phyloP scores from a whole-genome alignment of 2,329 filamentous ascomycete species.

The Orbilia brochopaga region DNA sequence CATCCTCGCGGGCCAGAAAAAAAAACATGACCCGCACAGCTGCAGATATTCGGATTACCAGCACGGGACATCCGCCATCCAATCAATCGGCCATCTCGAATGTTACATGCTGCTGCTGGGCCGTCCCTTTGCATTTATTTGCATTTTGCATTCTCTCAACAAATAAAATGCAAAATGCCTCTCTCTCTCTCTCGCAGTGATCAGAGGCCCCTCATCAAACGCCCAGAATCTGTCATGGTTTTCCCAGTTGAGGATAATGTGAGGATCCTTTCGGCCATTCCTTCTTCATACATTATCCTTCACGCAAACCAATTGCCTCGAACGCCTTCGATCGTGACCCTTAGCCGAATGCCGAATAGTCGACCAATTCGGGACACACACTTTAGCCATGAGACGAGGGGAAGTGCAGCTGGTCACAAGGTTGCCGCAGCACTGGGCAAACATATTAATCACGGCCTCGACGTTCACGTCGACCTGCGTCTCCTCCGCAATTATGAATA shows the following conservation, averaged over 20 bases:
- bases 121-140: slow-evolving; percentile 6
- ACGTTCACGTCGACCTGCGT: slow-evolving; percentile 11
- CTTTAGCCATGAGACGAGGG: slow-evolving; percentile 51
- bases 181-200: slow-evolving; percentile 20
- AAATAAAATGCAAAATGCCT: slow-evolving; percentile 36
- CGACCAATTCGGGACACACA: slow-evolving; percentile 15
- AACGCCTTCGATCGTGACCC: slow-evolving; percentile 44
- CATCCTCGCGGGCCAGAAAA: background rate
- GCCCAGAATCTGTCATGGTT: slow-evolving; percentile 37
- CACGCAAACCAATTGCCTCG: slow-evolving; percentile 16
- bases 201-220: slow-evolving; percentile 9
- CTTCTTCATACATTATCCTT: slow-evolving; percentile 12
- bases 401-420: slow-evolving; percentile 48
- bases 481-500: slow-evolving; percentile 25
- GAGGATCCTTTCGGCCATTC: slow-evolving; percentile 17
- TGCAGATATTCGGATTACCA: background rate
- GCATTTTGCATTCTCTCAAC: slow-evolving; percentile 5
- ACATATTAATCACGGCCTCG: slow-evolving; percentile 1
- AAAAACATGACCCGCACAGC: background rate
- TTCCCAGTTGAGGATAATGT: slow-evolving; percentile 50
- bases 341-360: slow-evolving; percentile 46
- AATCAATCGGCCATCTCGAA: slow-evolving; percentile 2
- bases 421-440: slow-evolving; percentile 17
- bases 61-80: background rate
- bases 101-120: background rate